These are phyloP conservation scores for Penicillium sp. DNA, from an alignment of 2,329 filamentous ascomycete species.

Conservation along the genomic window DNA sequence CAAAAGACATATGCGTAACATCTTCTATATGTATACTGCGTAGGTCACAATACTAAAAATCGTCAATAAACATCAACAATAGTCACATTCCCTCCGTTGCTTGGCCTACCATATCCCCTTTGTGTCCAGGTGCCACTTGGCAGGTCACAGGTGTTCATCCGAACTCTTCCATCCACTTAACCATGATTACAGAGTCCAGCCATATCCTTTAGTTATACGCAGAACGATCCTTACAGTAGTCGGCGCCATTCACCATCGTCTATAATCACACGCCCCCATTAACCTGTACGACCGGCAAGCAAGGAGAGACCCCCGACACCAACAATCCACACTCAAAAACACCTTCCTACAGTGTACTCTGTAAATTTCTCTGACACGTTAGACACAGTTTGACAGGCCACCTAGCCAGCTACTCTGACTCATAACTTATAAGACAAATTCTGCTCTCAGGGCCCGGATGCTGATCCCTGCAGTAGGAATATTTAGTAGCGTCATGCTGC, in stretches of 20 bases:
- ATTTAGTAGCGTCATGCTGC: constrained; percentile 22
- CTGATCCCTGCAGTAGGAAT: constrained; percentile 21
- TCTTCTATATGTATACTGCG: too few species aligned
- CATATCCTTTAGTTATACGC: too few species aligned
- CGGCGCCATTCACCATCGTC: neutral
- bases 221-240: neutral
- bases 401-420: constrained; percentile 15
- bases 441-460: neutral
- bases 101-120: constrained; percentile 4
- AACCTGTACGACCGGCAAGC: constrained; percentile 27
- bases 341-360: neutral
- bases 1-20: too few species aligned
- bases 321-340: neutral
- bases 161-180: neutral
- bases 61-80: neutral
- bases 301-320: constrained; percentile 10
- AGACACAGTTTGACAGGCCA: constrained; percentile 3
- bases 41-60: neutral
- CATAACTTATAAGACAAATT: constrained; percentile 7
- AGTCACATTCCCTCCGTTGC: constrained; percentile 8
- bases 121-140: neutral
- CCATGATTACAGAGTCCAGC: too few species aligned
- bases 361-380: constrained; percentile 6
- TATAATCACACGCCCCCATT: constrained; percentile 9
- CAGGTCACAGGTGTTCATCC: neutral